A percentile compares a stretch with the other conserved stretches of the same genome.
phyloP scores from a whole-genome alignment of 176 grass and related monocot genomes.

The Pontederia paniculata region DNA sequence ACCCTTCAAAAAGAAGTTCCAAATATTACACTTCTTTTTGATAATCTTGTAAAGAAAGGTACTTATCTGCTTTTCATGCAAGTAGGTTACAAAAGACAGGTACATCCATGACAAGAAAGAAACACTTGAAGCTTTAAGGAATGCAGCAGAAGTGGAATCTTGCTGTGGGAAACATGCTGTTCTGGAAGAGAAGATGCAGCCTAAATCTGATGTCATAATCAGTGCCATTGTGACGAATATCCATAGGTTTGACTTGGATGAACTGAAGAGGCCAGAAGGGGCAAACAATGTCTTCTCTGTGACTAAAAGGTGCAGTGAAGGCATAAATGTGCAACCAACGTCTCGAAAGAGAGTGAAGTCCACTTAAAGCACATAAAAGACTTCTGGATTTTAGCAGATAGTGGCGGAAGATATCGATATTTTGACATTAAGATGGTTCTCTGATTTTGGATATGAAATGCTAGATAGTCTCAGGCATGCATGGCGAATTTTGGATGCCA shows the following conservation, averaged over 20 bases:
- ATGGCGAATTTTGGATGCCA: no score
- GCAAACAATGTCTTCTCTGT: background rate
- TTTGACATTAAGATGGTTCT: no score
- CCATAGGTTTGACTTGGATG: slow-evolving; percentile 32
- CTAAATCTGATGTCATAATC: slow-evolving; percentile 33
- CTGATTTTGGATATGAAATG: no score
- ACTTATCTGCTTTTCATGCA: slow-evolving; percentile 4
- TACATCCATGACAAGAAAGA: slow-evolving; percentile 43
- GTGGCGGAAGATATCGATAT: no score
- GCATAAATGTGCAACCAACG: background rate
- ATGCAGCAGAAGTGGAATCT: slow-evolving; percentile 33
- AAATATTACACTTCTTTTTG: no score
- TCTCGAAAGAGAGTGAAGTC: slow-evolving; percentile 32
- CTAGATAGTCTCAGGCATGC: no score
- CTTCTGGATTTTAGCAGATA: no score
- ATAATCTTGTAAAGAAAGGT: background rate
- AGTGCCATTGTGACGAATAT: slow-evolving; percentile 62
- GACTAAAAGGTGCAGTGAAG: slow-evolving; percentile 26
- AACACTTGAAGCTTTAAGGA: slow-evolving; percentile 33
- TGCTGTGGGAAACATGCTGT: slow-evolving; percentile 39
- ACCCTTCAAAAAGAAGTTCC: no score
- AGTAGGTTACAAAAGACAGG: slow-evolving; percentile 56
- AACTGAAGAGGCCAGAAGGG: slow-evolving; percentile 4
- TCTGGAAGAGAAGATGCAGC: slow-evolving; percentile 41
- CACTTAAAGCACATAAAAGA: background rate